phyloP scores from a whole-genome alignment of 2,329 filamentous ascomycete genomes.

The Penicillium thymicola region DNA sequence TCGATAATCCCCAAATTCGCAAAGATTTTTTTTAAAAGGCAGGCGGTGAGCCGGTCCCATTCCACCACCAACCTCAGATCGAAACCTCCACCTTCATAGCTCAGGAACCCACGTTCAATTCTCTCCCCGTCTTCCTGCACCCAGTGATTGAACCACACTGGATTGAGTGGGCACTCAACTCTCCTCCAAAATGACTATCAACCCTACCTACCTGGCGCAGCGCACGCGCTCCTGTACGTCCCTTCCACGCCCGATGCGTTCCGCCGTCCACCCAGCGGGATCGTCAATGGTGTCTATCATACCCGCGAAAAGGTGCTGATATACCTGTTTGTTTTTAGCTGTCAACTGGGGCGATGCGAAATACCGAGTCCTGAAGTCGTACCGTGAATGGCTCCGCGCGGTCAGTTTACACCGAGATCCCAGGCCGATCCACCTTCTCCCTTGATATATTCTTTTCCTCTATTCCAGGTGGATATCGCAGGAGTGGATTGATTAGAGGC shows the following conservation, averaged over 20 bases:
- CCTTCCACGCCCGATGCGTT: conserved; percentile 13
- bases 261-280: conserved; percentile 16
- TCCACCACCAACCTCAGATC: conserved; percentile 23
- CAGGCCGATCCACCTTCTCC: conserved; percentile 6
- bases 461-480: neutral
- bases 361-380: conserved; percentile 79
- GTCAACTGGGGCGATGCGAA: conserved; percentile 86
- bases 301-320: conserved; percentile 22
- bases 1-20: conserved; percentile 18
- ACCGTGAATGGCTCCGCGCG: conserved; percentile 93
- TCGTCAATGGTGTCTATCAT: conserved; percentile 12
- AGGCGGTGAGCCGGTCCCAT: conserved; percentile 34
- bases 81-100: conserved; percentile 27
- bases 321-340: conserved; percentile 53
- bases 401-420: conserved; percentile 58
- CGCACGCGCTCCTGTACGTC: conserved; percentile 72
- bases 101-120: conserved; percentile 25
- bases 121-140: conserved; percentile 13
- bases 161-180: conserved; percentile 16
- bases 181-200: conserved; percentile 69
- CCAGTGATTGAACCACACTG: conserved; percentile 19
- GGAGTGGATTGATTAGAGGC: neutral
- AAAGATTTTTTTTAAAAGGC: conserved; percentile 37
- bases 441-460: neutral
- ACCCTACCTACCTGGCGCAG: conserved; percentile 86